Percentiles rank a stretch among this genome's conserved stretches.
Evolutionary conservation across 208 protist genomes (phyloP).

Genomic region (Angomonas desouzai): DNA sequence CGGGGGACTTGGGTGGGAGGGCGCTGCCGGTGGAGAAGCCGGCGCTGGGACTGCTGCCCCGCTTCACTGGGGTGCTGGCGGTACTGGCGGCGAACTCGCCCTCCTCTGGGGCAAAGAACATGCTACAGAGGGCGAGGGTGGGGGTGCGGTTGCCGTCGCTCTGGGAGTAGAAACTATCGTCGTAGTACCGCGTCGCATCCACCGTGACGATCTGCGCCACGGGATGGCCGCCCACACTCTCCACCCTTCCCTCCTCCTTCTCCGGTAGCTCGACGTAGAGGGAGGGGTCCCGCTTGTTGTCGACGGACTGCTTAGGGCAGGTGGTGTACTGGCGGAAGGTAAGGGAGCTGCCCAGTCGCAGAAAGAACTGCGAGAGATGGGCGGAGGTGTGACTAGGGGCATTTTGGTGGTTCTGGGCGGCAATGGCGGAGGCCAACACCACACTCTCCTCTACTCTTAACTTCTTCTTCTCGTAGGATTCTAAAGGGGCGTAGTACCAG

Average conservation of each 20-base stretch:
- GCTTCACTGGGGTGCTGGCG: background rate
- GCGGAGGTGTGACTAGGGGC: background rate
- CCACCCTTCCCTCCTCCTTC: background rate
- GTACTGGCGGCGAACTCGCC: background rate
- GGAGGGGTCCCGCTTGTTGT: conserved; percentile 9
- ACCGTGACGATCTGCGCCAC: background rate
- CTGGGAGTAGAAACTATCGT: conserved; percentile 8
- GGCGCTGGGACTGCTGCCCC: background rate
- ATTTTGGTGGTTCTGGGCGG: conserved; percentile 6
- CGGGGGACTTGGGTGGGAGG: background rate
- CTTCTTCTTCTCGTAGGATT: conserved; percentile 56
- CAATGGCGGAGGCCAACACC: conserved; percentile 23
- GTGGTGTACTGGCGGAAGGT: conserved; percentile 50
- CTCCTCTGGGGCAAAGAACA: background rate
- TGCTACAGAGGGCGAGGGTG: background rate
- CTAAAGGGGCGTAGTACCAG: conserved; percentile 74
- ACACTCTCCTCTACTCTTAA: conserved; percentile 66
- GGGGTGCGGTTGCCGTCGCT: conserved; percentile 7
- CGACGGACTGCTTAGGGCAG: conserved; percentile 8
- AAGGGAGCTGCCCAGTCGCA: conserved; percentile 38
- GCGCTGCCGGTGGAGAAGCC: background rate
- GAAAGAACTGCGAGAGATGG: conserved; percentile 26
- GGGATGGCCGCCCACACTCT: background rate
- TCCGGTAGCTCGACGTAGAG: background rate
- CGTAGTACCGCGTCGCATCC: conserved; percentile 5